phyloP scores from a whole-genome alignment of 345 rosid genomes.

The Ailanthus altissimus region DNA sequence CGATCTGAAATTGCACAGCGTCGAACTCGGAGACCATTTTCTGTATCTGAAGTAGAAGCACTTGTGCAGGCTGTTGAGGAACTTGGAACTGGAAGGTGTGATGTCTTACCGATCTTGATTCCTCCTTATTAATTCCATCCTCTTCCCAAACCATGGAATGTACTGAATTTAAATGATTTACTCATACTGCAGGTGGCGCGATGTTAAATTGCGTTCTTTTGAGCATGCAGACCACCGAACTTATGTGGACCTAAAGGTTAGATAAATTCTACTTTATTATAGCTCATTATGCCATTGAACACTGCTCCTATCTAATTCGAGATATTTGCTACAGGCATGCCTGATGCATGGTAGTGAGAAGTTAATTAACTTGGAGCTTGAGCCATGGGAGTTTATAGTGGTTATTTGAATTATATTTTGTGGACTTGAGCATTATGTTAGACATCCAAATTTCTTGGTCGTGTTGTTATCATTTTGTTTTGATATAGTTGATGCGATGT shows the following conservation, averaged over 20 bases:
- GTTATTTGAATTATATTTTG: not conserved
- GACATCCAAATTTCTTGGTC: too few relatives aligned
- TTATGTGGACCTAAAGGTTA: slow-evolving; percentile 85
- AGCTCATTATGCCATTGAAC: not conserved
- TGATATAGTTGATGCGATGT: too few relatives aligned
- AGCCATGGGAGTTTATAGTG: not conserved
- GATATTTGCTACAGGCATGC: not conserved
- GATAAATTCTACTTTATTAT: not conserved
- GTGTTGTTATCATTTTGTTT: too few relatives aligned
- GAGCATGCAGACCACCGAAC: slow-evolving; percentile 76
- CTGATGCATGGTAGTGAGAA: not conserved
- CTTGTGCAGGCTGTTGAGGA: slow-evolving; percentile 88
- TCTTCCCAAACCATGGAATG: not conserved
- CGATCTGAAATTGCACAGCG: slow-evolving; percentile 84
- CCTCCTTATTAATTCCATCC: not conserved
- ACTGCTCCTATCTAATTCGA: not conserved
- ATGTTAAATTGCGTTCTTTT: slow-evolving; percentile 71
- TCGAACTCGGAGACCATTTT: slow-evolving; percentile 95
- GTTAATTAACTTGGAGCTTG: not conserved
- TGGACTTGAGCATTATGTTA: too few relatives aligned
- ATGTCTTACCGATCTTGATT: not conserved
- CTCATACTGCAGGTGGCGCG: slow-evolving; percentile 74
- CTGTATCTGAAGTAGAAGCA: slow-evolving; percentile 95
- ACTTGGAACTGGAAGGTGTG: slow-evolving; percentile 93
- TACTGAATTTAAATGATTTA: slow-evolving; percentile 13